Percentiles rank a stretch among this genome's conserved stretches.
Conservation (phyloP, 345 rosid species). For the Erodium maritimum region DNA sequence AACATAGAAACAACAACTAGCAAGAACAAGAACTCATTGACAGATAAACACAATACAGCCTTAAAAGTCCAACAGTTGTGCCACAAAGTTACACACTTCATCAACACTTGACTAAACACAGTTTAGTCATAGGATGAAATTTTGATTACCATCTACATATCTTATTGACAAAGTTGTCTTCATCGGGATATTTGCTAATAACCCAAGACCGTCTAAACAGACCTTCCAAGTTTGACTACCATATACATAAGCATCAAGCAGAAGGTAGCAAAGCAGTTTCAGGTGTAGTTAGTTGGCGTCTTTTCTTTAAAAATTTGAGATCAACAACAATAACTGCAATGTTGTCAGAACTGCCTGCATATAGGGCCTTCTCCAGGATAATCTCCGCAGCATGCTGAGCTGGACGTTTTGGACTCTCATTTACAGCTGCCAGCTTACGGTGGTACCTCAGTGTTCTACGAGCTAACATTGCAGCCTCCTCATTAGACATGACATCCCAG, state of each 20-base stretch:
- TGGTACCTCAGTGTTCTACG: constrained; percentile 11
- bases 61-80: too few relatives aligned
- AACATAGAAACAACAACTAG: too few relatives aligned
- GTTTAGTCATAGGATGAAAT: too few relatives aligned
- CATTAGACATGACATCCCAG: constrained; percentile 36
- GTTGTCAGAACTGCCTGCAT: constrained; percentile 10
- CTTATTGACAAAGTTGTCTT: too few relatives aligned
- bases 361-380: constrained; percentile 2
- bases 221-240: neutral
- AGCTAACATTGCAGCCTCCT: constrained; percentile 21
- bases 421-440: neutral
- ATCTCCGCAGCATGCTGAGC: constrained; percentile 3
- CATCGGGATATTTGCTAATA: too few relatives aligned
- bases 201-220: too few relatives aligned
- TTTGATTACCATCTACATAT: too few relatives aligned
- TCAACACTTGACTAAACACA: neutral
- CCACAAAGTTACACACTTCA: neutral
- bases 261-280: neutral
- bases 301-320: constrained; percentile 11
- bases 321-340: constrained; percentile 13
- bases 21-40: too few relatives aligned
- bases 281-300: neutral
- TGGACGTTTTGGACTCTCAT: neutral
- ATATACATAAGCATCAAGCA: constrained; percentile 1
- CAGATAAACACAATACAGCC: too few relatives aligned